Evolutionary conservation across 73 alveolate species (phyloP), one percentile per base, ranked within the genome.

Genomic region (Symbiodinium pilosum): DNA sequence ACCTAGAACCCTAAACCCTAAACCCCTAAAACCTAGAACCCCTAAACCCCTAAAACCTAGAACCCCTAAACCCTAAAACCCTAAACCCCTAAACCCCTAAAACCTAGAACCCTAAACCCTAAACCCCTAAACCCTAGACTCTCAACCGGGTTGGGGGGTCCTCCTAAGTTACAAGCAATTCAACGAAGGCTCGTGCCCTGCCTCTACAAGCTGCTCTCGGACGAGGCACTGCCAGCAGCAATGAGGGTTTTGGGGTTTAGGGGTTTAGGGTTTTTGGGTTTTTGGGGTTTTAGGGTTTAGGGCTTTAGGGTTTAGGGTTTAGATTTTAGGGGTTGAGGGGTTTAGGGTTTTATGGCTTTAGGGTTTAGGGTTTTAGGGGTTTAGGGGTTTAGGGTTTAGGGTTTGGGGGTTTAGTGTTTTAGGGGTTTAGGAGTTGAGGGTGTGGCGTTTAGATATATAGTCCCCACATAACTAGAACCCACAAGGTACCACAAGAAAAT

Each of bases 181-280:
- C n/a, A n/a, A n/a, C 11, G 20, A 6, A 64, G 77, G 77, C 77
- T 64, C 41, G 87, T 64, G 81, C 95, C 95, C 20, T 88, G 95
- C 51, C 73, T 88, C 52, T 88, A 88, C 83, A 84, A 84, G 38
- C 43, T 88, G 38, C 68, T 88, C 30, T 68, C 73, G 39, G 95
- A 88, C 47, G 85, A 88, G 95, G 95, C n/a, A 38, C 43, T 16
- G 44, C 85, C 34, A 43, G 18, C 40, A 21, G 40, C 0, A 11
- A 0, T 20, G 83, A 3, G 40, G 77, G 40, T 32, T 64, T 64
- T 64, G 16, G 77, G 77, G 77, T 11, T 20, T 0, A 3, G 28
- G 77, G 77, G 77, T 20, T 64, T 12, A 6, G 77, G 36, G 77
- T 64, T 18, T 64, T 21, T 24, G 77, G 77, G 77, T 1, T 59